Percentiles rank a stretch among this genome's conserved stretches.
Conservation (phyloP, 179 eudicot genomes). For the Spergularia azorica region DNA sequence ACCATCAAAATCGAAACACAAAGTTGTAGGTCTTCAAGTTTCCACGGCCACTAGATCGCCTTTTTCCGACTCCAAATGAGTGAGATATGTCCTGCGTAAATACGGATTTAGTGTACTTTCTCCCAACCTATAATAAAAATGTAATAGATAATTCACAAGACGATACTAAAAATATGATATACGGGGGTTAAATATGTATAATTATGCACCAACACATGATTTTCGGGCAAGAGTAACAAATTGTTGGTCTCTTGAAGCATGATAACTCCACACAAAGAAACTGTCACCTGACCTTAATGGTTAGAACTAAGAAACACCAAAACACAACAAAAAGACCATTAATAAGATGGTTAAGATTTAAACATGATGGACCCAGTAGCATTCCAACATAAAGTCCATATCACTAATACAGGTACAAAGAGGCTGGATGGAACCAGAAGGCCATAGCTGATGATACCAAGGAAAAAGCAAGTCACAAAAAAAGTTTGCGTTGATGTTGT, state of each 20-base stretch:
- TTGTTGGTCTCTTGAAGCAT: slow-evolving; percentile 82
- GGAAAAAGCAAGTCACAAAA: slow-evolving; percentile 68
- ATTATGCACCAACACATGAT: too few relatives aligned
- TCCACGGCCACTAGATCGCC: too few relatives aligned
- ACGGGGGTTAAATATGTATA: too few relatives aligned
- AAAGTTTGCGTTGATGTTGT: slow-evolving; percentile 59
- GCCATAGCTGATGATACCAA: slow-evolving; percentile 81
- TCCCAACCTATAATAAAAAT: too few relatives aligned
- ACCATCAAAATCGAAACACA: too few relatives aligned
- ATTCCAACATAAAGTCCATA: slow-evolving; percentile 84
- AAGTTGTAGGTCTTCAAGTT: too few relatives aligned
- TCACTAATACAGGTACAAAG: slow-evolving; percentile 84
- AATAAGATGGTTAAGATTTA: slow-evolving; percentile 52
- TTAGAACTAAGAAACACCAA: slow-evolving; percentile 79
- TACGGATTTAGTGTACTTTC: too few relatives aligned
- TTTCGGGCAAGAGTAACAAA: slow-evolving; percentile 55
- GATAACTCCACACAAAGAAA: slow-evolving; percentile 73
- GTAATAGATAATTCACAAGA: too few relatives aligned
- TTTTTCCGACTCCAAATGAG: too few relatives aligned
- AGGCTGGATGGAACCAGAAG: slow-evolving; percentile 83
- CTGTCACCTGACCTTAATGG: slow-evolving; percentile 79
- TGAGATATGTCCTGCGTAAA: too few relatives aligned
- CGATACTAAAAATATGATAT: too few relatives aligned
- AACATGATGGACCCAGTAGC: slow-evolving; percentile 50
- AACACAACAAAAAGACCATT: slow-evolving; percentile 82